Conservation (phyloP, 2,329 filamentous ascomycete genomes). For the Malbranchea cinnamomea region DNA sequence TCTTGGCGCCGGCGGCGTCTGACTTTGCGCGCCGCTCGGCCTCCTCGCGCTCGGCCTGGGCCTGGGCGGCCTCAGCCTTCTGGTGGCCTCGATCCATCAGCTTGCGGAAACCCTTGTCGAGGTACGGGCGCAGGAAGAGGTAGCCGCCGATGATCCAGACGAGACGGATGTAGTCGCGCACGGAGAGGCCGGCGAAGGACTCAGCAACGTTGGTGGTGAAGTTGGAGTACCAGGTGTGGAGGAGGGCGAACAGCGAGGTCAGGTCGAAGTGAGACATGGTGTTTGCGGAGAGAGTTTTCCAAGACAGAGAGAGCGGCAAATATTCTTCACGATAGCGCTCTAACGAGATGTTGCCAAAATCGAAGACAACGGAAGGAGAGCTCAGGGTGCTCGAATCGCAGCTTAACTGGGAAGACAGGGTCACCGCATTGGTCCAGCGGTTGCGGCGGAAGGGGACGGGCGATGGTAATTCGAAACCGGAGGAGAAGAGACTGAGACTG, state of each 20-base stretch:
- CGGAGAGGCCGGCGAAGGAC: constrained; percentile 29
- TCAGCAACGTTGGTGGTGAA: constrained; percentile 26
- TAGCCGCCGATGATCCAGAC: constrained; percentile 59
- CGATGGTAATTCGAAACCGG: too few species aligned
- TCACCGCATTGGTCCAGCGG: too few species aligned
- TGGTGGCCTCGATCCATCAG: constrained; percentile 27
- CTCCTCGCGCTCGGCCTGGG: constrained; percentile 36
- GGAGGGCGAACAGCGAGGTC: constrained; percentile 12
- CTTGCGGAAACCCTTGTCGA: constrained; percentile 52
- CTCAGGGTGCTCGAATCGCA: too few species aligned
- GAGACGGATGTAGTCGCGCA: constrained; percentile 47
- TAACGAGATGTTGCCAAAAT: too few species aligned
- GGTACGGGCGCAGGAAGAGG: constrained; percentile 56
- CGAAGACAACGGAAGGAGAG: too few species aligned
- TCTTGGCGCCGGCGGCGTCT: constrained; percentile 31
- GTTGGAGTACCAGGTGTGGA: constrained; percentile 15
- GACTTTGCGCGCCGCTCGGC: too few species aligned
- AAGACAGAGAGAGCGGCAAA: too few species aligned
- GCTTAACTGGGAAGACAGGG: too few species aligned
- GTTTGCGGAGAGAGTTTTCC: too few species aligned
- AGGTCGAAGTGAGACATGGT: constrained; percentile 18
- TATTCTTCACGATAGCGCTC: too few species aligned
- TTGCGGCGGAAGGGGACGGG: too few species aligned
- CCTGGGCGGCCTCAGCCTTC: constrained; percentile 40
- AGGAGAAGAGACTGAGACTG: too few species aligned